Evolutionary conservation across 163 green algal species (phyloP).

Genomic region (Trebouxiophyceae sp.): DNA sequence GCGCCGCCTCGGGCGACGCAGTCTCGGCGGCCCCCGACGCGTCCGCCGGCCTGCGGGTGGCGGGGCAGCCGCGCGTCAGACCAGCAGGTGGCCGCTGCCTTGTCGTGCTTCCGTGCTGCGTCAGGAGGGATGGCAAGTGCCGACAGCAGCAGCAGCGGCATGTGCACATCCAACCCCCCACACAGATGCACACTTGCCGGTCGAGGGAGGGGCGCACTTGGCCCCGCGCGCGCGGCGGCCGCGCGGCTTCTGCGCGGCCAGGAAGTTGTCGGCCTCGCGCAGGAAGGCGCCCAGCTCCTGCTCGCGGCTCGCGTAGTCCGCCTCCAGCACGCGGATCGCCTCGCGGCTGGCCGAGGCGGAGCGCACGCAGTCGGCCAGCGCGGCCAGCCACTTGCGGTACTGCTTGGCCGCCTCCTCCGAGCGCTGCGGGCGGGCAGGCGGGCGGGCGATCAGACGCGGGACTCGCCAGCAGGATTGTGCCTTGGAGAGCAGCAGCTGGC

Average conservation of each 20-base stretch:
- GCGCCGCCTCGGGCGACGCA: background rate
- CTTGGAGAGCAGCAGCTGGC: background rate
- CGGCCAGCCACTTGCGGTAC: background rate
- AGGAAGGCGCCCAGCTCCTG: slow-evolving; percentile 7
- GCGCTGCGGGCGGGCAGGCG: background rate
- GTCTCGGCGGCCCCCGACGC: background rate
- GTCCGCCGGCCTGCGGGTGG: too few species aligned
- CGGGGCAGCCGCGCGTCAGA: too few species aligned
- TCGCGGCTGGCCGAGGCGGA: background rate
- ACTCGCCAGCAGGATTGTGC: background rate
- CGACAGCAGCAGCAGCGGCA: too few species aligned
- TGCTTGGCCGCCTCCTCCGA: slow-evolving; percentile 5
- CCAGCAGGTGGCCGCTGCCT: too few species aligned
- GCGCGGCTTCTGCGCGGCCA: background rate
- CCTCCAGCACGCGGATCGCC: background rate
- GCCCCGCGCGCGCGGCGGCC: slow-evolving; percentile 1
- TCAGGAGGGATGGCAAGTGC: too few species aligned
- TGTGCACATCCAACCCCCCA: too few species aligned
- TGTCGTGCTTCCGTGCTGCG: too few species aligned
- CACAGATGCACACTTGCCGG: too few species aligned
- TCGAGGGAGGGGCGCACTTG: too few species aligned
- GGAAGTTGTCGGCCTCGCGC: slow-evolving; percentile 6
- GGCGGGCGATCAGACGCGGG: background rate
- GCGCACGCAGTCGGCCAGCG: background rate
- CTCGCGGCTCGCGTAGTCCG: slow-evolving; percentile 1